A percentile compares a stretch with the other conserved stretches of the same genome.
Conservation (phyloP, 164 flowering plant genomes). For the Stephania yunnanensis region DNA sequence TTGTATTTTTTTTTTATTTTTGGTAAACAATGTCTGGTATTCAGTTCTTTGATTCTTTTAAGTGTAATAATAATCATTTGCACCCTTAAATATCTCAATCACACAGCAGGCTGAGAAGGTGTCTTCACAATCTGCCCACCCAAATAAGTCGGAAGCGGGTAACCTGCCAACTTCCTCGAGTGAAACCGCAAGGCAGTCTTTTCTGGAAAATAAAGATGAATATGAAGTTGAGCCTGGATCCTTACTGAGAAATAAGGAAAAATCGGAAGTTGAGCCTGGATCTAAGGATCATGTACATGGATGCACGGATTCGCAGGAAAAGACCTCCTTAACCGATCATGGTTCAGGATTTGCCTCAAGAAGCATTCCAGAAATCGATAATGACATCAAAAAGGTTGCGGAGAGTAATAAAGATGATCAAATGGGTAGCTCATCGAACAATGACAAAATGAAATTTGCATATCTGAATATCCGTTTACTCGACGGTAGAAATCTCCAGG, state of each 20-base stretch:
- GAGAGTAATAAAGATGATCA: constrained; percentile 16
- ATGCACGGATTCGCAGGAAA: constrained; percentile 15
- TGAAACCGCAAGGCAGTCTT: constrained; percentile 10
- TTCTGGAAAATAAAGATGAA: constrained; percentile 1
- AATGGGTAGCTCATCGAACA: constrained; percentile 5
- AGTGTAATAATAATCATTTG: neutral
- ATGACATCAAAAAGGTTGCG: constrained; percentile 12
- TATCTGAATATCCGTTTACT: constrained; percentile 63
- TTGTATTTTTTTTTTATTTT: too few relatives aligned
- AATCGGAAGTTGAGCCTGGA: constrained; percentile 11
- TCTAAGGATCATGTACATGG: constrained; percentile 17
- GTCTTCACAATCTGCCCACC: constrained; percentile 16
- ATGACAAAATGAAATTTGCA: constrained; percentile 36
- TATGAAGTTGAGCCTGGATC: constrained; percentile 11
- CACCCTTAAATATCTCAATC: neutral
- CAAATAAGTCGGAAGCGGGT: constrained; percentile 11
- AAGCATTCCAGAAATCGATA: constrained; percentile 11
- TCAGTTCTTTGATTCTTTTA: too few relatives aligned
- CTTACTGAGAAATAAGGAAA: constrained; percentile 2
- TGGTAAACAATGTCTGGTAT: too few relatives aligned
- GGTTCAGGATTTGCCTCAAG: constrained; percentile 16
- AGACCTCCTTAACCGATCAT: constrained; percentile 12
- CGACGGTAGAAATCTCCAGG: constrained; percentile 52
- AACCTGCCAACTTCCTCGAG: constrained; percentile 20
- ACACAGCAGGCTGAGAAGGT: constrained; percentile 9